phyloP scores from a whole-genome alignment of 257 asterid species.

The Lycium barbarum region DNA sequence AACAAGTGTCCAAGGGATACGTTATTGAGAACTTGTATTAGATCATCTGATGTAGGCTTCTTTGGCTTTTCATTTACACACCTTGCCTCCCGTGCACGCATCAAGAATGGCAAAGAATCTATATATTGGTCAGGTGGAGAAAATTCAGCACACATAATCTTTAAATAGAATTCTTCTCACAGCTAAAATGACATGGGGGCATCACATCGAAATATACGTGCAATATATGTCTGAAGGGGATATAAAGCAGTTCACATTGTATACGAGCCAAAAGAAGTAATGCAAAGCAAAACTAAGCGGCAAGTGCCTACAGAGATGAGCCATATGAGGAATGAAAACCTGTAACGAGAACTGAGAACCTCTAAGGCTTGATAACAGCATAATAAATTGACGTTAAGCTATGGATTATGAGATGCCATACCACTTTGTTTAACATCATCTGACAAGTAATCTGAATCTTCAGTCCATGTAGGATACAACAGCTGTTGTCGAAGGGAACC shows the following conservation, averaged over 20 bases:
- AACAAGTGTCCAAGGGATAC: slow-evolving; percentile 66
- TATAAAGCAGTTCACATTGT: slow-evolving; percentile 9
- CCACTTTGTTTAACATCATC: slow-evolving; percentile 56
- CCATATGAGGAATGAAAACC: not conserved
- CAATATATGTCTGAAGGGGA: not conserved
- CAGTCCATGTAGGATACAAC: slow-evolving; percentile 91
- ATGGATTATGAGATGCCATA: slow-evolving; percentile 44
- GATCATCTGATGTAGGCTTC: slow-evolving; percentile 70
- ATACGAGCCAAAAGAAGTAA: not conserved
- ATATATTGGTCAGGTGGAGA: slow-evolving; percentile 32
- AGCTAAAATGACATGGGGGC: not conserved
- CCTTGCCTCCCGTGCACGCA: slow-evolving; percentile 33
- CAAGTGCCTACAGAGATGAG: slow-evolving; percentile 7
- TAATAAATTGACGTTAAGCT: slow-evolving; percentile 59
- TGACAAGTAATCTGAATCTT: slow-evolving; percentile 45
- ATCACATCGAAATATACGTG: not conserved
- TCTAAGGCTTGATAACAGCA: not conserved
- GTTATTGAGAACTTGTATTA: slow-evolving; percentile 64
- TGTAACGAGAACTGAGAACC: slow-evolving; percentile 14
- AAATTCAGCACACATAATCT: slow-evolving; percentile 15
- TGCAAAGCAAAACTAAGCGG: not conserved
- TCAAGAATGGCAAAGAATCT: slow-evolving; percentile 63
- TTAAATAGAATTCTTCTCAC: not conserved
- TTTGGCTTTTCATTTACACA: slow-evolving; percentile 38
- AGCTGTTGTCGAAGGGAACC: slow-evolving; percentile 92